Conservation (phyloP, 305 asterid genomes). For the Fraxinus ornus region DNA sequence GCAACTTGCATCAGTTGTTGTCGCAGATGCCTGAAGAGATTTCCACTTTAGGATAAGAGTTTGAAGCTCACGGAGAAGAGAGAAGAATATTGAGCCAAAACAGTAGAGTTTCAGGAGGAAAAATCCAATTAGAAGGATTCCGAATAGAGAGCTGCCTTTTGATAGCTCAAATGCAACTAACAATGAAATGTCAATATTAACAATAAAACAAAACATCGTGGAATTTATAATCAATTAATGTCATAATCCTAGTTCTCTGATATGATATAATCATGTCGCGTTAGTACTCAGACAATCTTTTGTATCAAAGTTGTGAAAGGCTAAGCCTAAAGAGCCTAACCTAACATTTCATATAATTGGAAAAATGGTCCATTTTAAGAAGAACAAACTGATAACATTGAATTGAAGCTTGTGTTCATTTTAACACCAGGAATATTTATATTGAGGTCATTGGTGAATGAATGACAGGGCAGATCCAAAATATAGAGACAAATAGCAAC, state of each 20-base stretch:
- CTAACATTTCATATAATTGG: background rate
- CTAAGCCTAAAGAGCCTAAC: background rate
- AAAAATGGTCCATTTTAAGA: background rate
- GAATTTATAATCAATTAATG: background rate
- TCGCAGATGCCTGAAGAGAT: constrained; percentile 36
- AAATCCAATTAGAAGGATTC: background rate
- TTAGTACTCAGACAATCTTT: background rate
- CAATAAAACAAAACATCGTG: background rate
- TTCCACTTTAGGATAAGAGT: background rate
- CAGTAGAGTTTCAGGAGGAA: background rate
- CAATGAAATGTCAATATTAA: background rate
- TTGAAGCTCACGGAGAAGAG: background rate
- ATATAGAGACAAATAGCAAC: background rate
- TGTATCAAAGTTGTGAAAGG: background rate
- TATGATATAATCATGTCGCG: background rate
- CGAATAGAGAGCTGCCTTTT: background rate
- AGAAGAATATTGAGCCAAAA: background rate
- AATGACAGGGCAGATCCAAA: background rate
- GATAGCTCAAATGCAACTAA: background rate
- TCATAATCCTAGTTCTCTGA: background rate
- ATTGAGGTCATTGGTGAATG: background rate
- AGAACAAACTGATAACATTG: background rate
- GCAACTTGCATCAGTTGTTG: constrained; percentile 48
- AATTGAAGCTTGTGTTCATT: background rate
- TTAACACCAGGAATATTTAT: no score